phyloP scores from a whole-genome alignment of 768 basidiomycete genomes.

The Phylloporus rhodoxanthus region DNA sequence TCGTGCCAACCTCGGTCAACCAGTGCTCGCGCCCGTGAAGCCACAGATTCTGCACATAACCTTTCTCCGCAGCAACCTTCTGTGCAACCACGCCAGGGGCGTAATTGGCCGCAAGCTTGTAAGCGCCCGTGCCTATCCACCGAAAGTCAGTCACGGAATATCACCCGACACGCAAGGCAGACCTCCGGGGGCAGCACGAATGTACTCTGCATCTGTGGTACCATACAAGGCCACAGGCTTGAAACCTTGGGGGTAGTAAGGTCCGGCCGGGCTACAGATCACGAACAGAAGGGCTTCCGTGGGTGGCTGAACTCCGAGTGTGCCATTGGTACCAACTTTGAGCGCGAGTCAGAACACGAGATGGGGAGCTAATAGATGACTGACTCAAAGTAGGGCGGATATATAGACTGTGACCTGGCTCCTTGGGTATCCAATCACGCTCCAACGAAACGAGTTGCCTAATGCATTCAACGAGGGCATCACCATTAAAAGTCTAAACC shows the following conservation, averaged over 20 bases:
- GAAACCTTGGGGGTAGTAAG: slow-evolving; percentile 82
- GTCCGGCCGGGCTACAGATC: slow-evolving; percentile 61
- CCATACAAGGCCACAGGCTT: slow-evolving; percentile 86
- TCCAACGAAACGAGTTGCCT: slow-evolving; percentile 82
- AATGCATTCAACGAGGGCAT: slow-evolving; percentile 69
- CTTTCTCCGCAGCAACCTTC: slow-evolving; percentile 62
- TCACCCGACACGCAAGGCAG: background rate
- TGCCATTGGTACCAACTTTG: slow-evolving; percentile 63
- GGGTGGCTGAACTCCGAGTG: slow-evolving; percentile 48
- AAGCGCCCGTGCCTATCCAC: slow-evolving; percentile 69
- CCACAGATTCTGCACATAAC: slow-evolving; percentile 90
- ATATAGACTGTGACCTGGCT: slow-evolving; percentile 86
- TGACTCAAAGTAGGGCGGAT: slow-evolving; percentile 73
- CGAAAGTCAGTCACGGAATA: slow-evolving; percentile 6
- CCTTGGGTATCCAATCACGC: slow-evolving; percentile 85
- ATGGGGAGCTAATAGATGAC: slow-evolving; percentile 5
- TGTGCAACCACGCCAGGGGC: slow-evolving; percentile 86
- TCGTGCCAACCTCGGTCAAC: slow-evolving; percentile 73
- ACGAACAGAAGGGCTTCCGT: slow-evolving; percentile 65
- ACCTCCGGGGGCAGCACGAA: slow-evolving; percentile 85
- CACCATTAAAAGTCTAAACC: slow-evolving; percentile 69
- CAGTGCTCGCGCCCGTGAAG: slow-evolving; percentile 60
- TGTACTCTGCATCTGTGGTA: slow-evolving; percentile 60
- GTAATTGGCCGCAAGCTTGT: slow-evolving; percentile 85
- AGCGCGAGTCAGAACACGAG: slow-evolving; percentile 4